phyloP scores from a whole-genome alignment of 305 asterid species.

The Rubia peregrina region DNA sequence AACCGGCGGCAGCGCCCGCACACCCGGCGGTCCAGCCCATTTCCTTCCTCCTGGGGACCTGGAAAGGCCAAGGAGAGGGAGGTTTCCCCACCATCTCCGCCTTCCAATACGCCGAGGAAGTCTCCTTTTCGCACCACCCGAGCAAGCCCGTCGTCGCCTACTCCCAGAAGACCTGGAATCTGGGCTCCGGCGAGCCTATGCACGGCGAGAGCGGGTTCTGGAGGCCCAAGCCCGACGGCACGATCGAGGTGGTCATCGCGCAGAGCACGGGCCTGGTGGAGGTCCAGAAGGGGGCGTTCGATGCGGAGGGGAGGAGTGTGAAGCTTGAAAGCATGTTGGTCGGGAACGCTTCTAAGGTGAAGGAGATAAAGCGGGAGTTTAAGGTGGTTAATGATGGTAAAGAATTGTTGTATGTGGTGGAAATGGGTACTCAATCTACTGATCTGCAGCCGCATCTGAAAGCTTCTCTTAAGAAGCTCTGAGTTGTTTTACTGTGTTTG shows the following conservation, averaged over 20 bases:
- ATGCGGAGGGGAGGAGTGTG: conserved; percentile 36
- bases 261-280: conserved; percentile 77
- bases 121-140: conserved; percentile 46
- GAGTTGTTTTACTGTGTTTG: background rate
- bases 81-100: conserved; percentile 52
- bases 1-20: background rate
- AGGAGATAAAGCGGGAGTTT: conserved; percentile 46
- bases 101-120: conserved; percentile 51
- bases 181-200: conserved; percentile 54
- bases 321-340: conserved; percentile 40
- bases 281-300: conserved; percentile 57
- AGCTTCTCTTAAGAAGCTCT: conserved; percentile 47
- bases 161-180: conserved; percentile 62
- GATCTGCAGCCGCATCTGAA: conserved; percentile 47
- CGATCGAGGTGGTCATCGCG: conserved; percentile 59
- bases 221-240: conserved; percentile 56
- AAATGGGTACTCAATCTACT: conserved; percentile 47
- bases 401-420: conserved; percentile 44
- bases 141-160: conserved; percentile 58
- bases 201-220: conserved; percentile 69
- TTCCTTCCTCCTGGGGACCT: conserved; percentile 48
- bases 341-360: conserved; percentile 69
- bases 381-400: conserved; percentile 36
- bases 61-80: conserved; percentile 65
- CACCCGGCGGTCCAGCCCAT: conserved; percentile 52